phyloP scores from a whole-genome alignment of 768 basidiomycete genomes.

The Boletus eberwhitei region DNA sequence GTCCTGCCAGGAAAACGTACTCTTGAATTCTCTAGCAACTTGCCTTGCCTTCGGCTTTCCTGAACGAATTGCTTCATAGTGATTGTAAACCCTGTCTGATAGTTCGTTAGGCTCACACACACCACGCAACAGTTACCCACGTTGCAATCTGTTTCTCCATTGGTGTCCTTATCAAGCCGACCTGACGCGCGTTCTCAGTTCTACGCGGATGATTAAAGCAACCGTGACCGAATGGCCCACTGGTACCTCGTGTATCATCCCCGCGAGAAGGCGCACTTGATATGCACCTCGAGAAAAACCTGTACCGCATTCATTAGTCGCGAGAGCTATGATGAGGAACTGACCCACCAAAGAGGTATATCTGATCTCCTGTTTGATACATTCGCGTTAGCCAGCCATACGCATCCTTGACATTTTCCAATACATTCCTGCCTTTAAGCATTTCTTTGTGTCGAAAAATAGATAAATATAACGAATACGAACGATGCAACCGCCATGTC shows the following conservation, averaged over 20 bases:
- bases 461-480: neutral
- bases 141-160: conserved; percentile 32
- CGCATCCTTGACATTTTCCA: neutral
- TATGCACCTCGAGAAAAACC: neutral
- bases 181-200: neutral
- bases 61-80: conserved; percentile 16
- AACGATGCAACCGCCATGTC: neutral
- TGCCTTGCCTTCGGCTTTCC: conserved; percentile 18
- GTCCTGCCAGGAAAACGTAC: conserved; percentile 41
- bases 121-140: conserved; percentile 2
- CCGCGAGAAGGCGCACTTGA: neutral
- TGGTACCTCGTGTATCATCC: neutral
- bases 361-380: conserved; percentile 16
- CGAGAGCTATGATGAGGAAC: neutral
- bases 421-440: neutral
- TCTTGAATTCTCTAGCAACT: conserved; percentile 37
- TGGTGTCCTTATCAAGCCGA: neutral
- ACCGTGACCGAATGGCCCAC: neutral
- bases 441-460: too few species aligned
- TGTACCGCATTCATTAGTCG: neutral
- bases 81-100: conserved; percentile 13
- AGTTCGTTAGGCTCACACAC: neutral
- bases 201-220: too few species aligned
- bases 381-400: neutral
- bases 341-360: conserved; percentile 36